These are phyloP conservation scores for Podila verticillata DNA, from an alignment of 192 early-diverging fungal genomes.

Conservation along the genomic window DNA sequence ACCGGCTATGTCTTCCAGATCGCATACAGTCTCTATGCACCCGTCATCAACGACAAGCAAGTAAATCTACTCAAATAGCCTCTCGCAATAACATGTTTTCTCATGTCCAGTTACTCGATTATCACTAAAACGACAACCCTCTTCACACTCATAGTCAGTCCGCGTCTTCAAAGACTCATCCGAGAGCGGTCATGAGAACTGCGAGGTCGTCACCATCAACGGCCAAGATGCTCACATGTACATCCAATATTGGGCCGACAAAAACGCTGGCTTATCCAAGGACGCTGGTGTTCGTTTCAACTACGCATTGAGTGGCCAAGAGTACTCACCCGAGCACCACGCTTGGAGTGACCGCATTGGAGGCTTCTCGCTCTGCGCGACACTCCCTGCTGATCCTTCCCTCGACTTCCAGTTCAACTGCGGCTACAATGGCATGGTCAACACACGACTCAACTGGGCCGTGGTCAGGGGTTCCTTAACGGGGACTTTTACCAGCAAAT, in stretches of 20 bases:
- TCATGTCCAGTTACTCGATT: not conserved
- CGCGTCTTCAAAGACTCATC: slow-evolving; percentile 6
- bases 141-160: not conserved
- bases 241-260: slow-evolving; percentile 20
- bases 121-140: not conserved
- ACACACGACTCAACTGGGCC: not conserved
- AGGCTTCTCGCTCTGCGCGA: not conserved
- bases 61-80: no score
- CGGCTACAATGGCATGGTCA: not conserved
- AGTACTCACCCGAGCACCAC: not conserved
- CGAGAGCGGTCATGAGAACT: not conserved
- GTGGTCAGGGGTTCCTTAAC: not conserved
- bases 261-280: slow-evolving; percentile 11
- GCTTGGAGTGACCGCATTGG: not conserved
- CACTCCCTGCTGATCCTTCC: not conserved
- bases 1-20: no score
- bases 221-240: slow-evolving; percentile 11
- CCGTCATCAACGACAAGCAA: slow-evolving; percentile 15
- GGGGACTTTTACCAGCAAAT: not conserved
- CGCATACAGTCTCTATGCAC: slow-evolving; percentile 26
- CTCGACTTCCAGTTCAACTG: slow-evolving; percentile 1
- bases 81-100: not conserved
- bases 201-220: slow-evolving; percentile 22
- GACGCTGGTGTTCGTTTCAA: slow-evolving; percentile 41
- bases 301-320: not conserved